Base-by-base conservation (phyloP, 148 eudicot species). In the Pharnaceum exiguum region DNA sequence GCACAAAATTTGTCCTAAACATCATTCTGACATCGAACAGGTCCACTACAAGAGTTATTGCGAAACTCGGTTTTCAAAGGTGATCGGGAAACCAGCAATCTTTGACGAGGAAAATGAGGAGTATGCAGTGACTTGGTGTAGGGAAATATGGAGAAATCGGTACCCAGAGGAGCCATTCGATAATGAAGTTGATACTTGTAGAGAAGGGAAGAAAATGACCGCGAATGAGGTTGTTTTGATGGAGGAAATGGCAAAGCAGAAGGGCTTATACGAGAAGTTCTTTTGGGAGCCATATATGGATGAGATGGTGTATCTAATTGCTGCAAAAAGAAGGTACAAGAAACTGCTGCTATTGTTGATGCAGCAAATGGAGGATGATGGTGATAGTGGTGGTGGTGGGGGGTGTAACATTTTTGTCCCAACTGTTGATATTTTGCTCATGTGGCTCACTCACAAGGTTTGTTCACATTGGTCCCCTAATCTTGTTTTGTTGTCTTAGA, bases 161-260 rank as follows among this genome's bases (percentile, higher is more conserved):
- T 93, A 79, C 62, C 86, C 90, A 69, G 66, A 79, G 32, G 96
- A 93, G 50, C 79, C 96, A 16, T 88, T 88, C 55, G 96, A 83
- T 29, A 85, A 77, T 49, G 95, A 81, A 60, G 35, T 56, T 10
- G 79, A 66, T 8, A 10, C 28, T 17, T 19, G 18, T 19, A 16
- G 57, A 38, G 23, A n/a, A 55, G 74, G 42, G 31, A n/a, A 35
- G 10, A 50, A 42, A 33, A 31, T 12, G 16, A 51, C 26, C 58
- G 49, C 10, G 40, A 24, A 49, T n/a, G 46, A 43, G 36, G 47
- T 26, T 0, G 17, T 52, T 5, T 16, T 63, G 46, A 49, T 63
- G 65, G 36, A 36, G 7, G 69, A 71, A 67, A 84, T 89, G 51
- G 39, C 46, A 47, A 85, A 77, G 72, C 77, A 68, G 16, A 77